Percentiles rank a stretch among this genome's conserved stretches.
Conservation (phyloP, 1,139 yeast species). For the Taiozyma onychis region DNA sequence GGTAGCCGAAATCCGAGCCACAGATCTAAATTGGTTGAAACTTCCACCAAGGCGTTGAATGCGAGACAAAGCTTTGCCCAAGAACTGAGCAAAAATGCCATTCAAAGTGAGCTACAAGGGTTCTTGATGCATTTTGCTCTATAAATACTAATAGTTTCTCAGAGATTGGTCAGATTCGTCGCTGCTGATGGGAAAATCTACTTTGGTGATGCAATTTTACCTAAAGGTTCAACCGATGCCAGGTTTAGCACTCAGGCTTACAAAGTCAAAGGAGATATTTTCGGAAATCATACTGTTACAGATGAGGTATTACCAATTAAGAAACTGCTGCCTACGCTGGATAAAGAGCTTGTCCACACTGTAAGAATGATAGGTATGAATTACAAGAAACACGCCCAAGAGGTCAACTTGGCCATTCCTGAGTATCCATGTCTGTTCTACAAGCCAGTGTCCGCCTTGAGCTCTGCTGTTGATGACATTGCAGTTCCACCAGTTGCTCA, state of each 20-base stretch:
- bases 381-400: constrained; percentile 31
- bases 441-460: constrained; percentile 38
- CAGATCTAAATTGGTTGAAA: background rate
- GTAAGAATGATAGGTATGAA: constrained; percentile 36
- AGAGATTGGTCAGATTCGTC: constrained; percentile 34
- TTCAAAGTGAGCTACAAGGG: background rate
- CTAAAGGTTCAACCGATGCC: constrained; percentile 8
- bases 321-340: constrained; percentile 35
- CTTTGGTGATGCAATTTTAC: constrained; percentile 40
- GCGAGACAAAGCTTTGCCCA: background rate
- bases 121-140: background rate
- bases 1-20: background rate
- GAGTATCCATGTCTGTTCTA: constrained; percentile 43
- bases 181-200: constrained; percentile 34
- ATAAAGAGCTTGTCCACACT: constrained; percentile 31
- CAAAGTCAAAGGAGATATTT: constrained; percentile 38
- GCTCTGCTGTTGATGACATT: constrained; percentile 35
- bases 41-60: background rate
- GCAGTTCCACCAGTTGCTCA: constrained; percentile 33
- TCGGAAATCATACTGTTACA: constrained; percentile 32
- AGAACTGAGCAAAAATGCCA: constrained; percentile 2
- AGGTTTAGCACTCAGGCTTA: constrained; percentile 29
- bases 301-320: constrained; percentile 29
- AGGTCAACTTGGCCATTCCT: constrained; percentile 32
- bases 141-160: background rate